Evolutionary conservation across 2,329 filamentous ascomycete species (phyloP).

Genomic region (Stachybotrys chartarum): DNA sequence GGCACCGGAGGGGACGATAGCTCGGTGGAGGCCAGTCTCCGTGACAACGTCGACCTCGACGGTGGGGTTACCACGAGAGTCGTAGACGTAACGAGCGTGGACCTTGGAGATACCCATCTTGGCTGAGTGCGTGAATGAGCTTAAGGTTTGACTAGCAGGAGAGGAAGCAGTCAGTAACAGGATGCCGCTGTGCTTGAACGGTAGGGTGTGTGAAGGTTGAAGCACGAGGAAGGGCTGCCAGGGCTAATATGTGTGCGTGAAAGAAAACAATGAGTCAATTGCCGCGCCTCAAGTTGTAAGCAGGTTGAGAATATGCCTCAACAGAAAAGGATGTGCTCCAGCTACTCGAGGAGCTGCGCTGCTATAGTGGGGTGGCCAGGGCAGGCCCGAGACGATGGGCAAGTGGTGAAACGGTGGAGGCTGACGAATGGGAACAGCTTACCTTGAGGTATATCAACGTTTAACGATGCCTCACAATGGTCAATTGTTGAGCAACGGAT

Average conservation of each 20-base stretch:
- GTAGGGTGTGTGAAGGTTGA: neutral
- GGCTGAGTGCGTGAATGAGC: conserved; percentile 12
- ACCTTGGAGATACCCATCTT: conserved; percentile 89
- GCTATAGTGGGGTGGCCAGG: conserved; percentile 8
- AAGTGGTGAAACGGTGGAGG: neutral
- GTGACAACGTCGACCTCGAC: conserved; percentile 97
- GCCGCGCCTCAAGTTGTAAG: neutral
- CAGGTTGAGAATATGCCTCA: conserved; percentile 13
- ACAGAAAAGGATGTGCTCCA: conserved; percentile 1
- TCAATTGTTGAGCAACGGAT: neutral
- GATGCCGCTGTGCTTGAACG: neutral
- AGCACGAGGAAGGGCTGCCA: neutral
- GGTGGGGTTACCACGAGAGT: conserved; percentile 97
- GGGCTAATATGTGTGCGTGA: neutral
- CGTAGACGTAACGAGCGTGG: conserved; percentile 92
- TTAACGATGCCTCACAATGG: neutral
- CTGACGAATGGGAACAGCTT: neutral
- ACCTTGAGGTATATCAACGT: neutral
- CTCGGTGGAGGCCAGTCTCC: conserved; percentile 92
- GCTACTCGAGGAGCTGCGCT: conserved; percentile 2
- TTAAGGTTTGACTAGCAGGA: neutral
- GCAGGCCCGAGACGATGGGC: neutral
- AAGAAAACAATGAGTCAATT: conserved; percentile 3
- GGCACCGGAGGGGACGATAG: conserved; percentile 93
- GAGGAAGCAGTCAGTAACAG: neutral